phyloP scores from a whole-genome alignment of 805 yeast genomes.

The Cyberlindnera samutprakarnensis region DNA sequence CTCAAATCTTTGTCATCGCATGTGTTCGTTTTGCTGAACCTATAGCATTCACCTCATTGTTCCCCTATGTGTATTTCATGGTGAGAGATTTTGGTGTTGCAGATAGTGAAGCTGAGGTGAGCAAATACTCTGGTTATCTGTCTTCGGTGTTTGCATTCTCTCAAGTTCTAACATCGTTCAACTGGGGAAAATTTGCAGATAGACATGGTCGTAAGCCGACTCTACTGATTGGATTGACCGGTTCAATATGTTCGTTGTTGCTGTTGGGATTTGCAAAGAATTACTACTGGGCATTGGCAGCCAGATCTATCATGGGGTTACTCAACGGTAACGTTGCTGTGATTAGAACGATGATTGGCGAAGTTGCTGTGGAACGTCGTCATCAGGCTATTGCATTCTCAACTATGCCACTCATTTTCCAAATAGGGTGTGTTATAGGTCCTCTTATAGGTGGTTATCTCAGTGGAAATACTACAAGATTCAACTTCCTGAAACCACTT shows the following conservation, averaged over 20 bases:
- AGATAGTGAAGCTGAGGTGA: constrained; percentile 42
- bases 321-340: constrained; percentile 62
- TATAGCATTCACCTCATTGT: constrained; percentile 53
- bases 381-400: constrained; percentile 61
- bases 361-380: constrained; percentile 43
- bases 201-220: constrained; percentile 49
- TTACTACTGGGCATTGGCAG: constrained; percentile 43
- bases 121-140: constrained; percentile 55
- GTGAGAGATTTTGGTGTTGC: constrained; percentile 48
- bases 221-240: constrained; percentile 42
- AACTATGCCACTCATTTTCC: constrained; percentile 54
- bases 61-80: constrained; percentile 61
- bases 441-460: constrained; percentile 51
- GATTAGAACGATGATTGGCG: constrained; percentile 56
- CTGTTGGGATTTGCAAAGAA: constrained; percentile 47
- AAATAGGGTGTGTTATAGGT: constrained; percentile 53
- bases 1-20: constrained; percentile 35
- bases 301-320: constrained; percentile 48
- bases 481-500: constrained; percentile 22
- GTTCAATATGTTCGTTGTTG: constrained; percentile 41
- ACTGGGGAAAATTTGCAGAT: constrained; percentile 55
- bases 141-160: constrained; percentile 56
- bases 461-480: constrained; percentile 27
- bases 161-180: constrained; percentile 49
- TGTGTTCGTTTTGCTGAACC: constrained; percentile 54